Percentiles rank a stretch among this genome's conserved stretches.
These are phyloP conservation scores for Xylariales sp. DNA, from an alignment of 2,329 filamentous ascomycete species.

Conservation along the genomic window DNA sequence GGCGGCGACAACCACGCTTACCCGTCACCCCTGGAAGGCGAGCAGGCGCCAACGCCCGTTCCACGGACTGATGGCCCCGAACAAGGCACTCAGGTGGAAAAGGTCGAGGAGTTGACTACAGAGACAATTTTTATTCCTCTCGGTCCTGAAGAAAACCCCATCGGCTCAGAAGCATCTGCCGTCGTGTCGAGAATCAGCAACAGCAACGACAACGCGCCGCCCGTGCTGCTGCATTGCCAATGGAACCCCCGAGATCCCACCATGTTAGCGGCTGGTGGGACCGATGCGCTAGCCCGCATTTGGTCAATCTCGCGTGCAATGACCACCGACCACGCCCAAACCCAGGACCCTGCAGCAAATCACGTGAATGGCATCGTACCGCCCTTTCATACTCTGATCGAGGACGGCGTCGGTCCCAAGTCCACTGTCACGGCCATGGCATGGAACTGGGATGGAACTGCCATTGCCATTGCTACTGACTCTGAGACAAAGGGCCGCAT, in stretches of 20 bases:
- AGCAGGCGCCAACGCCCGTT: conserved; percentile 47
- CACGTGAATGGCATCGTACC: conserved; percentile 38
- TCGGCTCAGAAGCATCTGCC: conserved; percentile 30
- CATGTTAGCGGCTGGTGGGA: conserved; percentile 63
- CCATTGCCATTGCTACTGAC: conserved; percentile 56
- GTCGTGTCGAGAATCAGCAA: conserved; percentile 27
- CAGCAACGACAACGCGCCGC: conserved; percentile 53
- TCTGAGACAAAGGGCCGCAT: conserved; percentile 47
- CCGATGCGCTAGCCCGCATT: conserved; percentile 65
- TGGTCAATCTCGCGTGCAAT: conserved; percentile 58
- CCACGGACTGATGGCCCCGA: conserved; percentile 58
- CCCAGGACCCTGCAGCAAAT: conserved; percentile 38
- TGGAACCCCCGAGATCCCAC: conserved; percentile 63
- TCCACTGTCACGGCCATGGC: conserved; percentile 55
- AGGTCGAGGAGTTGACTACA: conserved; percentile 55
- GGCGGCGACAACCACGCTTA: conserved; percentile 56
- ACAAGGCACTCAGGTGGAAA: conserved; percentile 60
- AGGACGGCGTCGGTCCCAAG: conserved; percentile 46
- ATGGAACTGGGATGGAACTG: conserved; percentile 53
- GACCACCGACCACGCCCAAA: conserved; percentile 32
- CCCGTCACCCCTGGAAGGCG: conserved; percentile 58
- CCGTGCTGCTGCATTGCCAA: conserved; percentile 64
- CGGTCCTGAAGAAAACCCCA: conserved; percentile 30
- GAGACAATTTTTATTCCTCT: conserved; percentile 60
- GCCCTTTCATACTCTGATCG: conserved; percentile 43